Evolutionary conservation across 2,329 filamentous ascomycete species (phyloP).

Genomic region (Knufia petricola): DNA sequence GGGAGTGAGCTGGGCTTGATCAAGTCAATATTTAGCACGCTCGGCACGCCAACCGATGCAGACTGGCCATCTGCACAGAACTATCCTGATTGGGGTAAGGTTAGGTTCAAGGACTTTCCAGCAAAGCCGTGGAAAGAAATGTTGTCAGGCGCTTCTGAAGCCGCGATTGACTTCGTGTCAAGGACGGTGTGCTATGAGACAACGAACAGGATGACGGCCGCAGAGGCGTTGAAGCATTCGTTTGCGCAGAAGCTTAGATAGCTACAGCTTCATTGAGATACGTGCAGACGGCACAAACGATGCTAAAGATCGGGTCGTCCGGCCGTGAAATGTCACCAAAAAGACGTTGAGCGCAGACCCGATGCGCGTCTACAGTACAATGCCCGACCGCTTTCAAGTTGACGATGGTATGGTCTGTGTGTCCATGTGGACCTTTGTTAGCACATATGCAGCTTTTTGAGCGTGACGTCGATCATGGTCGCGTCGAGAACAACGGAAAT

Average conservation of each 20-base stretch:
- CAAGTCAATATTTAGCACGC: slow-evolving; percentile 79
- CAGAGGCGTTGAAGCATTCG: slow-evolving; percentile 30
- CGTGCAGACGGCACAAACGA: no score
- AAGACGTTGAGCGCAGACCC: background rate
- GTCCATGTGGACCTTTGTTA: background rate
- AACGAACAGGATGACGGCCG: slow-evolving; percentile 55
- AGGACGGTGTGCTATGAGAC: slow-evolving; percentile 65
- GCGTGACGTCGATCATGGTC: background rate
- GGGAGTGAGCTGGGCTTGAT: slow-evolving; percentile 89
- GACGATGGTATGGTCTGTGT: background rate
- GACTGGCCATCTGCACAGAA: slow-evolving; percentile 58
- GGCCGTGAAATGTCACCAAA: no score
- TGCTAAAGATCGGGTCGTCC: no score
- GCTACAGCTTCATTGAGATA: background rate
- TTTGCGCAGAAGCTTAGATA: slow-evolving; percentile 4
- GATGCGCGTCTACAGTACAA: background rate
- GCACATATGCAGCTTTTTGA: background rate
- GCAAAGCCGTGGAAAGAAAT: slow-evolving; percentile 59
- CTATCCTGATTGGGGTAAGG: slow-evolving; percentile 80
- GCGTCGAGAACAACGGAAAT: no score
- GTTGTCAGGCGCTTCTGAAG: slow-evolving; percentile 50
- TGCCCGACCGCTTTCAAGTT: background rate
- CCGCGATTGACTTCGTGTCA: slow-evolving; percentile 56
- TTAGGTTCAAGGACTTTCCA: slow-evolving; percentile 68
- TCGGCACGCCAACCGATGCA: slow-evolving; percentile 74